These are phyloP conservation scores for Botrytis squamosa DNA, from an alignment of 2,329 filamentous ascomycete species.

Conservation along the genomic window DNA sequence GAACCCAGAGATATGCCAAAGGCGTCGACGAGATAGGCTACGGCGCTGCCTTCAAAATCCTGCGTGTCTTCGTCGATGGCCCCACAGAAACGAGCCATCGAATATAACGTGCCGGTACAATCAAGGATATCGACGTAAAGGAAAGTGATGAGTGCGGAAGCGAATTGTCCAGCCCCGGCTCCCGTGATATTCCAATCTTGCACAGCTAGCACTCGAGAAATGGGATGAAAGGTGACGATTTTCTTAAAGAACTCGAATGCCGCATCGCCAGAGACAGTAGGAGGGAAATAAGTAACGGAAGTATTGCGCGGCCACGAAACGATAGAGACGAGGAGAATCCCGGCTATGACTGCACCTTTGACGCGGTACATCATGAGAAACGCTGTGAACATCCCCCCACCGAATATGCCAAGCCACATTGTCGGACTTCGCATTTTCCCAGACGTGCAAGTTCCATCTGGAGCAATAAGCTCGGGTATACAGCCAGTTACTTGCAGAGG, in stretches of 20 bases:
- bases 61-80: constrained; percentile 78
- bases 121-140: constrained; percentile 89
- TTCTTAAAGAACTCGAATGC: constrained; percentile 85
- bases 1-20: constrained; percentile 77
- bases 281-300: constrained; percentile 76
- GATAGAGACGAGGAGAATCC: constrained; percentile 80
- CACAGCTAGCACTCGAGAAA: constrained; percentile 64
- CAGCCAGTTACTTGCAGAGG: constrained; percentile 71
- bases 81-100: constrained; percentile 82
- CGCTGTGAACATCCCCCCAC: constrained; percentile 75
- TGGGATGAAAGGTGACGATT: constrained; percentile 81
- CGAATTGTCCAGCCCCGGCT: constrained; percentile 73
- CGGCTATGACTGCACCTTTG: constrained; percentile 82
- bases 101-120: constrained; percentile 81
- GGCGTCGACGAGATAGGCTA: constrained; percentile 83
- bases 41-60: constrained; percentile 81
- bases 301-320: constrained; percentile 84
- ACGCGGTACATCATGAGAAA: constrained; percentile 82
- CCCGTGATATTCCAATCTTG: constrained; percentile 72
- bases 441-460: constrained; percentile 58
- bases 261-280: constrained; percentile 65
- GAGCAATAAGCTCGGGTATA: constrained; percentile 36
- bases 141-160: constrained; percentile 82
- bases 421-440: constrained; percentile 79
- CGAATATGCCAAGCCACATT: constrained; percentile 88